A percentile compares a stretch with the other conserved stretches of the same genome.
Evolutionary conservation across 1,284 basidiomycete genomes (phyloP).

Genomic region (Rhodotorula sp.): DNA sequence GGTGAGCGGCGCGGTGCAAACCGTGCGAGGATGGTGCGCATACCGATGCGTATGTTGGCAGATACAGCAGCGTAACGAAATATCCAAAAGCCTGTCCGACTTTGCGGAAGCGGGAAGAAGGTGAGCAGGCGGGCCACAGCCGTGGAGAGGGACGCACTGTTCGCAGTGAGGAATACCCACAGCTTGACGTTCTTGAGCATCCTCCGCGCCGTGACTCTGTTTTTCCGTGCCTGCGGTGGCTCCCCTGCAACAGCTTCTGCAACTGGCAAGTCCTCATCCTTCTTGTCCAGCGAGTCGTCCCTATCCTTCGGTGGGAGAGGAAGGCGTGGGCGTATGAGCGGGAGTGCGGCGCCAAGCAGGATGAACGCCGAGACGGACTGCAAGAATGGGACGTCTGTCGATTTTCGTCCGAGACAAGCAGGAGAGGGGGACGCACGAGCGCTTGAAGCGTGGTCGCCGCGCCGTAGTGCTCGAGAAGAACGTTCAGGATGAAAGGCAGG

Average conservation of each 20-base stretch:
- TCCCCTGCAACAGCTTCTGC: neutral
- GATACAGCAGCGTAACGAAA: constrained; percentile 47
- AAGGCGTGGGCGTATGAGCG: constrained; percentile 52
- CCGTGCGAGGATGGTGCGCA: neutral
- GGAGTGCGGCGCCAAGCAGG: constrained; percentile 47
- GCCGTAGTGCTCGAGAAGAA: constrained; percentile 12
- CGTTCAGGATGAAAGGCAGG: constrained; percentile 50
- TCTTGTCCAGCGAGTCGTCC: neutral
- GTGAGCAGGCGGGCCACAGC: neutral
- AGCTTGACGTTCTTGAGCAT: constrained; percentile 48
- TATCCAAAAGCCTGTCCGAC: constrained; percentile 52
- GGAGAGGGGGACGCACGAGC: neutral
- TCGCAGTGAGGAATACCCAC: constrained; percentile 50
- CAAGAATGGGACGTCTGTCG: constrained; percentile 34
- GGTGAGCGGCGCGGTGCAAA: too few species aligned
- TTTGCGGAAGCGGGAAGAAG: constrained; percentile 42
- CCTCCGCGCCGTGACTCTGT: neutral
- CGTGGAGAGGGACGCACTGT: constrained; percentile 39
- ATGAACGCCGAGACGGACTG: constrained; percentile 49
- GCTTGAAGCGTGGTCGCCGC: constrained; percentile 9
- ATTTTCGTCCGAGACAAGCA: neutral
- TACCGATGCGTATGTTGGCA: constrained; percentile 25
- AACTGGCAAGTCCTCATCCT: neutral
- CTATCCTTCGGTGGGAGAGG: constrained; percentile 38
- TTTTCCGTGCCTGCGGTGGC: neutral